Conservation (phyloP, 352 stramenopile species). For the Halophytophthora batemanensis region DNA sequence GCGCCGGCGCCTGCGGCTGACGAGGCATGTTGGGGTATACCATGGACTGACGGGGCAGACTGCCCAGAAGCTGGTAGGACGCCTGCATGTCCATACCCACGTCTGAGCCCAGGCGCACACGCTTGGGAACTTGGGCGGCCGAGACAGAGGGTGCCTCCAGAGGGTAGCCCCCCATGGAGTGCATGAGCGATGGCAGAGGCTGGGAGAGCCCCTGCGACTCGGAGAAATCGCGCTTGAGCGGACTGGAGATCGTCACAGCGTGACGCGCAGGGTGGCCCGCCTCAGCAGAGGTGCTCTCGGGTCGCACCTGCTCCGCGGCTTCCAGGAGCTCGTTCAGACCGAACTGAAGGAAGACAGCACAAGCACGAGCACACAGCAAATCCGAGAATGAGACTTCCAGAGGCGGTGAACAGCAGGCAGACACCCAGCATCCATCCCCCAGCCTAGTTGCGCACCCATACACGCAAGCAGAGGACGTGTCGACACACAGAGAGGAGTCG, state of each 20-base stretch:
- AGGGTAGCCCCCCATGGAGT: constrained; percentile 36
- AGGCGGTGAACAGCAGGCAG: constrained; percentile 10
- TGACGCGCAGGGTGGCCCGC: constrained; percentile 3
- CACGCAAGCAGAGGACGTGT: not conserved
- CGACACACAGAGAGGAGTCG: too few relatives aligned
- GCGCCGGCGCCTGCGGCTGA: too few relatives aligned
- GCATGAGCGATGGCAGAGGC: constrained; percentile 35
- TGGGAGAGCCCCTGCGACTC: too few relatives aligned
- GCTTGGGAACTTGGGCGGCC: constrained; percentile 26
- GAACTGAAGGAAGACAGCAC: constrained; percentile 39
- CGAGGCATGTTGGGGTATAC: too few relatives aligned
- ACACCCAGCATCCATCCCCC: not conserved
- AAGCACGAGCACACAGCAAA: too few relatives aligned
- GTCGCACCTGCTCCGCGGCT: constrained; percentile 49
- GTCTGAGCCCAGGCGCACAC: constrained; percentile 31
- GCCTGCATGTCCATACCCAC: constrained; percentile 27
- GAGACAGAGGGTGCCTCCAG: too few relatives aligned
- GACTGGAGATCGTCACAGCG: constrained; percentile 18
- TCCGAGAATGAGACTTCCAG: constrained; percentile 20
- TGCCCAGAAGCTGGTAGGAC: constrained; percentile 26
- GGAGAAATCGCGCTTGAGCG: constrained; percentile 25
- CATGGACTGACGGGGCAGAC: constrained; percentile 28
- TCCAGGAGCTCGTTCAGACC: constrained; percentile 56
- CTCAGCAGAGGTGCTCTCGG: constrained; percentile 8
- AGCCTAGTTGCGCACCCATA: not conserved